Evolutionary conservation across 495 filamentous ascomycete genomes (phyloP).

Genomic region (Aspergillus heteromorphus): DNA sequence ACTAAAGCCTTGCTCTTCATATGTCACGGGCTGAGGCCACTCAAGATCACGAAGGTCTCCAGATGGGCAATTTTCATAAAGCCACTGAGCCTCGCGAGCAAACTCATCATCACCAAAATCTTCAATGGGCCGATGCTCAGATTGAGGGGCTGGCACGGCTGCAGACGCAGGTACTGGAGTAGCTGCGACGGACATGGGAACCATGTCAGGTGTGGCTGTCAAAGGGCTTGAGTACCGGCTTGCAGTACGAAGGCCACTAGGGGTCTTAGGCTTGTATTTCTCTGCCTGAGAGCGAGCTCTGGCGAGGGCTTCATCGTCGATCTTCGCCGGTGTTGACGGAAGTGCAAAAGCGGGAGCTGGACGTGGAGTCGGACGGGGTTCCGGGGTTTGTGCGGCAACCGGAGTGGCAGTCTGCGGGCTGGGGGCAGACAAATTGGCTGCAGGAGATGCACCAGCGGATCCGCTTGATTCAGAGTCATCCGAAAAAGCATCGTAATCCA

Average conservation of each 20-base stretch:
- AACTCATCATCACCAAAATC: conserved; percentile 25
- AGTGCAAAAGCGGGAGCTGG: conserved; percentile 9
- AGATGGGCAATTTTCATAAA: conserved; percentile 24
- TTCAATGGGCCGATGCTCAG: not conserved
- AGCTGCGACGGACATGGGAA: not conserved
- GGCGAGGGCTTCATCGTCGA: conserved; percentile 23
- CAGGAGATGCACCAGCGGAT: conserved; percentile 2
- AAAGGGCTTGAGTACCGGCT: conserved; percentile 32
- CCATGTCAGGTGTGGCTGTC: conserved; percentile 14
- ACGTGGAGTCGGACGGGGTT: conserved; percentile 9
- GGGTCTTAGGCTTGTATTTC: conserved; percentile 43
- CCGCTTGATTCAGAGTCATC: conserved; percentile 17
- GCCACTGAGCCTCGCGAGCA: conserved; percentile 23
- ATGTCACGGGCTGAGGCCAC: conserved; percentile 17
- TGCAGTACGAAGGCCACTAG: conserved; percentile 40
- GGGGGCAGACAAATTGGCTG: conserved; percentile 8
- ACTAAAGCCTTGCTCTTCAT: conserved; percentile 11
- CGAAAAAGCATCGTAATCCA: conserved; percentile 22
- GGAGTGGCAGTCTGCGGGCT: not conserved
- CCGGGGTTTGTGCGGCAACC: not conserved
- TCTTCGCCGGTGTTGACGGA: conserved; percentile 17
- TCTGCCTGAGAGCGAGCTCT: conserved; percentile 34
- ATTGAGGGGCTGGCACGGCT: not conserved
- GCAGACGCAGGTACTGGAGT: conserved; percentile 11
- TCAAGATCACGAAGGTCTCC: conserved; percentile 19